Base-by-base conservation (phyloP, 495 filamentous ascomycete genomes). In the Neurospora sp. region DNA sequence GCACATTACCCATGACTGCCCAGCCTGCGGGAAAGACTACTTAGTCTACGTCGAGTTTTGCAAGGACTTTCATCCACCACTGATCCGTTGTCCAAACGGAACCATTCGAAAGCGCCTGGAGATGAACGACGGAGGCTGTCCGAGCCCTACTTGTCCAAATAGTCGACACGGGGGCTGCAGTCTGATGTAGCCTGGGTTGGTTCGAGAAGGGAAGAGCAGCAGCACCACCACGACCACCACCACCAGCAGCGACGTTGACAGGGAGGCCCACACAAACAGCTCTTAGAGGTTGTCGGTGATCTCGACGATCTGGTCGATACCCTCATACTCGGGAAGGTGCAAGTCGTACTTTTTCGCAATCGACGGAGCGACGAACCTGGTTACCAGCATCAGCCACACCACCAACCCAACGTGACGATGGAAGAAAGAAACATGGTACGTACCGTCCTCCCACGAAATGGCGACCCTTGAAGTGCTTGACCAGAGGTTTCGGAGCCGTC, bases 401-500 rank as follows among this genome's bases (percentile, higher is more conserved):
- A 69, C 27, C 27, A 35, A 7, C 14, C 14, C 48, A 62, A 62
- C 27, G 39, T 38, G 23, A 70, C 39, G 35, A 39, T 20, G 18
- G 54, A 12, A 46, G 11, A 31, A 16, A 39, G 39, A 37, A 69
- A 39, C 12, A 37, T 77, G 72, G 74, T 74, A 79, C 81, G 74
- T 81, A 90, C 88, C 90, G 81, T 23, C 94, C 94, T 0, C 96
- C 96, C 59, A 98, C 78, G 79, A 97, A 97, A 86, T 98, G 96
- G 73, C 92, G 85, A 0, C 96, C 96, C 77, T 83, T 86, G 79
- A 96, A 98, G 77, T 87, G 89, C 82, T 90, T 92, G 35, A 94
- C 92, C 70, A 97, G 84, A n/a, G 94, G 94, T 83, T 99, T 99
- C 41, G 96, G 94, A 54, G 96, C 96, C 70, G 96, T 97, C 80